Evolutionary conservation across 2,329 filamentous ascomycete species (phyloP), one percentile per base, ranked within the genome.

Genomic region (Didymella lethalis): DNA sequence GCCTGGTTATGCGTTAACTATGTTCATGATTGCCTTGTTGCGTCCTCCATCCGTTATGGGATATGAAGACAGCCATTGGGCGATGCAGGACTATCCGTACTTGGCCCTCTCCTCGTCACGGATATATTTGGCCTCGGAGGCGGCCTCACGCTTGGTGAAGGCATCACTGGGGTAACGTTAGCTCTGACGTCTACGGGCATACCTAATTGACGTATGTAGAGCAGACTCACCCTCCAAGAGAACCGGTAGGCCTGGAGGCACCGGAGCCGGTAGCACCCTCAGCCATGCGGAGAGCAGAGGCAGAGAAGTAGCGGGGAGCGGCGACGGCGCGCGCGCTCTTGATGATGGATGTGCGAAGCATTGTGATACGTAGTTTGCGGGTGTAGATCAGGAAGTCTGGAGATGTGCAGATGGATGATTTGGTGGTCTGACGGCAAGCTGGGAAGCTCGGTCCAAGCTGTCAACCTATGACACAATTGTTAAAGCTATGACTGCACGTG

Each of bases 121-220:
- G 81, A 99, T 93, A 81, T 90, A 91, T 70, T 87, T 86, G 78
- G 93, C 89, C 83, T 98, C 95, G 76, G 83, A 85, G 68, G 94
- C 94, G 77, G 89, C 86, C 82, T 99, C 95, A 71, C 95, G 92
- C 82, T 90, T 90, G 82, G 89, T 92, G 86, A 97, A 99, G 57
- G 92, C 88, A 77, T 99, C 94, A 70, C 94, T 96, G 67, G 69
- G 3, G 18, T 7, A 14, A 11, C 4, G 48, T 71, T 54, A 69
- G 65, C 38, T 20, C 40, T 12, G 12, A 1, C 32, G 6, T 20
- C 31, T 40, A 4, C 11, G 10, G 12, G 3, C 23, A 7, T 28
- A 12, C 14, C 23, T 46, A 54, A 53, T 53, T 48, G 54, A 36
- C 45, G 40, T 43, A 20, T 12, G 14, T 23, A 31, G 2, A 3